Conservation (phyloP, 176 grass and related monocot species). For the Avena eriantha region DNA sequence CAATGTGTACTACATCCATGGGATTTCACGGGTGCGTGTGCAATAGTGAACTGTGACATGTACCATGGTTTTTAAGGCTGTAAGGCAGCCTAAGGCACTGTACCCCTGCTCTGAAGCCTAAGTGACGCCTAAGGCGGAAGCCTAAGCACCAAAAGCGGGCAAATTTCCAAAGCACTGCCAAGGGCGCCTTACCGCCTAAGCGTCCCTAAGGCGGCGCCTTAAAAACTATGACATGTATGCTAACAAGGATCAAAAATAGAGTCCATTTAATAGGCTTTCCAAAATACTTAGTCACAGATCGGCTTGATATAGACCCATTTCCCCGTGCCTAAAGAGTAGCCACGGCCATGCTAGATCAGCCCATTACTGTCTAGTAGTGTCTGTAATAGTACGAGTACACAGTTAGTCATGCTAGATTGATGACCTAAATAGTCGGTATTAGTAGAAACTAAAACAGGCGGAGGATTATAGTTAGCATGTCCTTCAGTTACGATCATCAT, state of each 20-base stretch:
- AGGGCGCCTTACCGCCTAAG: no score
- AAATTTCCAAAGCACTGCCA: no score
- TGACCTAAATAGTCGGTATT: slow-evolving; percentile 1
- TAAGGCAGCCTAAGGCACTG: no score
- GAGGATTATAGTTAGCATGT: slow-evolving; percentile 12
- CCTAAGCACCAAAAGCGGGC: no score
- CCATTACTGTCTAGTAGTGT: not conserved
- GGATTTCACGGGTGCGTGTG: not conserved
- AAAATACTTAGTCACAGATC: slow-evolving; percentile 16
- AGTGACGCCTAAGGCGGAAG: no score
- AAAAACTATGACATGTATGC: not conserved
- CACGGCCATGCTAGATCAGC: not conserved
- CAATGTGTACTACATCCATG: slow-evolving; percentile 11
- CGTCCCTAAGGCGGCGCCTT: no score
- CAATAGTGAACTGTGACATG: not conserved
- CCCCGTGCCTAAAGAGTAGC: slow-evolving; percentile 24
- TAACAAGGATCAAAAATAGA: slow-evolving; percentile 5
- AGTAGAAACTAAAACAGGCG: slow-evolving; percentile 19
- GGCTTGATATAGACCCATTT: not conserved
- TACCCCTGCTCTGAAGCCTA: no score
- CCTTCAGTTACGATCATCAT: not conserved
- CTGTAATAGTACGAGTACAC: not conserved
- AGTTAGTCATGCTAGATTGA: slow-evolving; percentile 4
- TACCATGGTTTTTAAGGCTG: not conserved
- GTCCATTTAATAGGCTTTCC: slow-evolving; percentile 15